These are phyloP conservation scores for Debaryomyces hansenii DNA, from an alignment of 805 yeast genomes.

Conservation along the genomic window DNA sequence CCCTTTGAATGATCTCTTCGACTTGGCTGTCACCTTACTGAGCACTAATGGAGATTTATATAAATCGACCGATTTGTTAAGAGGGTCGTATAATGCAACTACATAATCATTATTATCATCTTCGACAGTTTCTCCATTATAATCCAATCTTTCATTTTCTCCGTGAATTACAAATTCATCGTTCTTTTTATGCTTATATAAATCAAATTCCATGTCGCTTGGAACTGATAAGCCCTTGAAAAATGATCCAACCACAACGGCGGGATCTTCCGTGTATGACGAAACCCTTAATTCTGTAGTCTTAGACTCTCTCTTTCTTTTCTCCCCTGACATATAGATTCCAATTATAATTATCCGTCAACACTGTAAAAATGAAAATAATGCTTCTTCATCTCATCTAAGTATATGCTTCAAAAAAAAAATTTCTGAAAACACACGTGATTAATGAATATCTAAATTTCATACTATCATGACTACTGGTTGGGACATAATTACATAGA, in stretches of 20 bases:
- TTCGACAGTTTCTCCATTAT: slow-evolving; percentile 53
- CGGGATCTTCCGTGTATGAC: slow-evolving; percentile 42
- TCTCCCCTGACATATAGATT: slow-evolving; percentile 15
- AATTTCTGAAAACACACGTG: not conserved
- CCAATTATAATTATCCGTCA: slow-evolving; percentile 3
- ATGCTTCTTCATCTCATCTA: not conserved
- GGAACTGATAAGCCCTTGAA: slow-evolving; percentile 76
- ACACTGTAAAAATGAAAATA: slow-evolving; percentile 39
- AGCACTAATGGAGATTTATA: slow-evolving; percentile 62
- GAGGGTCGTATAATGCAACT: slow-evolving; percentile 76
- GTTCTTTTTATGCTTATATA: slow-evolving; percentile 51
- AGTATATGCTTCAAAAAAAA: not conserved
- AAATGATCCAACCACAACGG: slow-evolving; percentile 65
- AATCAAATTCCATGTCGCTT: slow-evolving; percentile 55
- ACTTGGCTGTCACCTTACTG: slow-evolving; percentile 62
- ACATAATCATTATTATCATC: slow-evolving; percentile 52
- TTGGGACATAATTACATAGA: no score
- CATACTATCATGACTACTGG: no score
- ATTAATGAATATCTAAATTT: not conserved
- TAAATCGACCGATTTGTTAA: slow-evolving; percentile 61
- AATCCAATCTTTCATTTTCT: slow-evolving; percentile 69
- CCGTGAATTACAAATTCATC: slow-evolving; percentile 66
- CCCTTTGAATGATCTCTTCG: slow-evolving; percentile 55
- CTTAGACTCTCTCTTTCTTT: slow-evolving; percentile 24
- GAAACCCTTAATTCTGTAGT: slow-evolving; percentile 42